These are phyloP conservation scores for Erigeron philadelphicus DNA, from an alignment of 140 eudicot species.

Conservation along the genomic window DNA sequence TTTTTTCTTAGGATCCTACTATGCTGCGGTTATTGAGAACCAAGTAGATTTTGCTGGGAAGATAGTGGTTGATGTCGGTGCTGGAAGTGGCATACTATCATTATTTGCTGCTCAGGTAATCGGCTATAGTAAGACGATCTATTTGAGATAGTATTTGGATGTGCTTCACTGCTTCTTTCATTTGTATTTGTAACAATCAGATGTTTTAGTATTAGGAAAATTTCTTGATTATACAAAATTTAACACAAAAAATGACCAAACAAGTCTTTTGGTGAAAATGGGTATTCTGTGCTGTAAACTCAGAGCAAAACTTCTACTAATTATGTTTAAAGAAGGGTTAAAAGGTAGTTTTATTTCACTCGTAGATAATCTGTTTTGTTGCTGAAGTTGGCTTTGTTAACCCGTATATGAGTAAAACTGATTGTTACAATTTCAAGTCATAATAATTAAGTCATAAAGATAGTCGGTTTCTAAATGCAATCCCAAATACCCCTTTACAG, in stretches of 20 bases:
- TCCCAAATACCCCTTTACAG: background rate
- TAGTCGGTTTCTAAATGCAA: too few relatives aligned
- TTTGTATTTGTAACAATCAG: background rate
- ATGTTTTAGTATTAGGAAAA: background rate
- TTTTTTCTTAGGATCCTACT: constrained; percentile 59
- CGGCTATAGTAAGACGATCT: background rate
- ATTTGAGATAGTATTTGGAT: constrained; percentile 7
- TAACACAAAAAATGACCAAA: background rate
- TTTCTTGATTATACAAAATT: background rate
- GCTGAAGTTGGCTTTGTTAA: background rate
- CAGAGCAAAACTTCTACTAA: background rate
- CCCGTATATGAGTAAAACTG: background rate
- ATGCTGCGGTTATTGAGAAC: constrained; percentile 93
- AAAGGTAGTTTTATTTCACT: background rate
- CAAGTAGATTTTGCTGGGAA: constrained; percentile 75
- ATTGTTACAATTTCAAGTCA: background rate
- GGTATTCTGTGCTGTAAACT: background rate
- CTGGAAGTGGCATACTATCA: constrained; percentile 96
- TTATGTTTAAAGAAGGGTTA: background rate
- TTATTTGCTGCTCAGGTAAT: constrained; percentile 95
- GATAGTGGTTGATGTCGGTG: constrained; percentile 98
- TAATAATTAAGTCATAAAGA: too few relatives aligned
- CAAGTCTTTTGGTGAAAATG: background rate
- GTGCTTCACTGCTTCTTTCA: background rate
- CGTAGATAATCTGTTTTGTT: background rate